phyloP scores from a whole-genome alignment of 169 alveolate species.

The Eimeria sp. region DNA sequence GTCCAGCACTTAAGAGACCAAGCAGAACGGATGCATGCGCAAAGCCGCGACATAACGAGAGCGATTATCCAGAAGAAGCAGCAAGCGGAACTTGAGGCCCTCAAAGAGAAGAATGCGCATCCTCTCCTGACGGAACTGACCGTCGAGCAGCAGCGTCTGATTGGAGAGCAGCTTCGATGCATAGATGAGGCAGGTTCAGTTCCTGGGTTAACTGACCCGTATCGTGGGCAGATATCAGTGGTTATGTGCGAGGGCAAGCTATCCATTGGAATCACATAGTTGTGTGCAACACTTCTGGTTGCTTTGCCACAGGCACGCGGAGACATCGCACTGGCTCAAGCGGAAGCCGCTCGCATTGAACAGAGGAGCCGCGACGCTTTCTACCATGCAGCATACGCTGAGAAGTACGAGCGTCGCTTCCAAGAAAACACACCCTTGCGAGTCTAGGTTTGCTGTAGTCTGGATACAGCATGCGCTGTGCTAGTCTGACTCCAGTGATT shows the following conservation, averaged over 20 bases:
- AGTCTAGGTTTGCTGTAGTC: background rate
- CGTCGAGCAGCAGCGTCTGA: conserved; percentile 75
- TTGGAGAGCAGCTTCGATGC: conserved; percentile 81
- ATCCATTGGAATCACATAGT: background rate
- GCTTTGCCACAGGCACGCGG: conserved; percentile 52
- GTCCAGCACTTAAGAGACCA: conserved; percentile 71
- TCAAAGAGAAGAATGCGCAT: conserved; percentile 68
- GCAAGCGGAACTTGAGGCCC: conserved; percentile 60
- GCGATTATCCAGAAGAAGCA: conserved; percentile 44
- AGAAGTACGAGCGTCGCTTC: conserved; percentile 19
- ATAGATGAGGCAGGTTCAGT: conserved; percentile 74
- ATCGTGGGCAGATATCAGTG: background rate
- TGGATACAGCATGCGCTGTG: background rate
- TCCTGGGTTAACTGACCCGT: background rate
- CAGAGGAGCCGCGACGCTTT: conserved; percentile 74
- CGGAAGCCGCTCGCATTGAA: conserved; percentile 72
- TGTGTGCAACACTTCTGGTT: background rate
- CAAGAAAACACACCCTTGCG: background rate
- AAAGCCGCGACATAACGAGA: conserved; percentile 75
- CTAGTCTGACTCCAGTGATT: background rate
- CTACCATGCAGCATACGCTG: conserved; percentile 67
- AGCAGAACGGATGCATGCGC: conserved; percentile 75
- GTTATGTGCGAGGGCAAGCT: background rate
- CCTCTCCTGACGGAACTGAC: conserved; percentile 75
- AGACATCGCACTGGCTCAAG: conserved; percentile 57